Evolutionary conservation across 2,329 filamentous ascomycete species (phyloP).

Genomic region (Apiospora phragmitis): DNA sequence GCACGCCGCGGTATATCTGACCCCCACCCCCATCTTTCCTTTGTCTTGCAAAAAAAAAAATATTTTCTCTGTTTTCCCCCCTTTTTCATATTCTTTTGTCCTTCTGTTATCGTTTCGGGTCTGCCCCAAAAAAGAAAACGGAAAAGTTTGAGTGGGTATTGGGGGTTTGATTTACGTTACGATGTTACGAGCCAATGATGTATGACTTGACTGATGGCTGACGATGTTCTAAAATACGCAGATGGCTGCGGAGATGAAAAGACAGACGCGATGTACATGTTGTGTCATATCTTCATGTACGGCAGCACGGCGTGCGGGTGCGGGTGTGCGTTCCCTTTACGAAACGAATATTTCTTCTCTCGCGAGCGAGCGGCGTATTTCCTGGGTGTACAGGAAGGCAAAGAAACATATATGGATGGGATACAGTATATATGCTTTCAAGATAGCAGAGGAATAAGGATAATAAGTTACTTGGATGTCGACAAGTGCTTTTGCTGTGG

Average conservation of each 20-base stretch:
- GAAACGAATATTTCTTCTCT: not conserved
- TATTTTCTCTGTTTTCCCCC: not conserved
- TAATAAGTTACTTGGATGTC: not conserved
- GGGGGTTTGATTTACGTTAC: not conserved
- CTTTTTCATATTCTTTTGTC: not conserved
- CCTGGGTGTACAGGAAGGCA: not conserved
- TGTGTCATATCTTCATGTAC: not conserved
- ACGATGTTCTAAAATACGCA: not conserved
- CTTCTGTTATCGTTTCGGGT: not conserved
- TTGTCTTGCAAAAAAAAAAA: not conserved
- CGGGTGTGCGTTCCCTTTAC: not conserved
- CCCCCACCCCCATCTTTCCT: not conserved
- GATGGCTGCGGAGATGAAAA: not conserved
- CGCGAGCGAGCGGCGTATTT: not conserved
- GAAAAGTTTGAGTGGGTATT: not conserved
- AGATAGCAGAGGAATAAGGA: not conserved
- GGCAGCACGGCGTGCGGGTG: not conserved
- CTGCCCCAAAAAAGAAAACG: not conserved
- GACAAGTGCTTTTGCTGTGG: not conserved
- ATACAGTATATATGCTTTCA: not conserved
- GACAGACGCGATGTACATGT: not conserved
- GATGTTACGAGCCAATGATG: not conserved
- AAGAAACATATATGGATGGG: not conserved
- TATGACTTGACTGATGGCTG: not conserved
- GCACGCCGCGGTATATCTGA: constrained; percentile 18